Evolutionary conservation across 2,329 filamentous ascomycete genomes (phyloP), one percentile per base, ranked within the genome.

Genomic region (Neophaeococcomyces aloes): DNA sequence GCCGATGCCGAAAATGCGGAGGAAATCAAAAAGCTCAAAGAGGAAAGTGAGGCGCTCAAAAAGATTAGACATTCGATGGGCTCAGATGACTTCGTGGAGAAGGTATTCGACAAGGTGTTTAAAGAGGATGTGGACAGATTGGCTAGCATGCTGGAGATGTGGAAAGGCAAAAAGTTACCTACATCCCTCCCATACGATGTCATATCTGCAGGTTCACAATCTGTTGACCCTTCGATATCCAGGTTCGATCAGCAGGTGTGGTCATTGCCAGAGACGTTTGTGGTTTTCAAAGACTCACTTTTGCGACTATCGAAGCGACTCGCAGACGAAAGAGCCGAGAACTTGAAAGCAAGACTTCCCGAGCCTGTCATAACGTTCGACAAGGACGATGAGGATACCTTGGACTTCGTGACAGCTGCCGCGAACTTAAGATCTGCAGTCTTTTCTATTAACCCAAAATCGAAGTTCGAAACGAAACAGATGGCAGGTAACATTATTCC

Each of bases 401-500:
- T 98, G 6, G 88, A 98, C 59, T 96, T 98, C 61, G 91, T 98
- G 5, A 77, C 87, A 1, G 79, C 91, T 1, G 86, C 83, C 53
- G 86, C 89, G 23, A 98, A 98, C 57, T 76, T 98, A 18, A 78
- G 91, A 34, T 91, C 89, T 1, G 71, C 77, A 18, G 74, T 94
- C n/a, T 98, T 98, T 59, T 83, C 80, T 44, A 94, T 98, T 46
- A 83, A 89, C 42, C 67, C 71, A 3, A 89, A 86, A 61, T 94
- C 87, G 17, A 86, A 93, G 47, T 98, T 96, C 58, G 88, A 96
- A 59, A 88, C 91, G 57, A 98, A 98, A 67, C 76, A 98, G 65
- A 98, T 96, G 89, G 91, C 91, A 3, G 91, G 91, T 42, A 98
- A 98, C 61, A 98, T 98, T 56, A 98, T 98, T 48, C 91, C 91